Base-by-base conservation (phyloP, 352 stramenopile genomes). In the Phytophthora crassamura region DNA sequence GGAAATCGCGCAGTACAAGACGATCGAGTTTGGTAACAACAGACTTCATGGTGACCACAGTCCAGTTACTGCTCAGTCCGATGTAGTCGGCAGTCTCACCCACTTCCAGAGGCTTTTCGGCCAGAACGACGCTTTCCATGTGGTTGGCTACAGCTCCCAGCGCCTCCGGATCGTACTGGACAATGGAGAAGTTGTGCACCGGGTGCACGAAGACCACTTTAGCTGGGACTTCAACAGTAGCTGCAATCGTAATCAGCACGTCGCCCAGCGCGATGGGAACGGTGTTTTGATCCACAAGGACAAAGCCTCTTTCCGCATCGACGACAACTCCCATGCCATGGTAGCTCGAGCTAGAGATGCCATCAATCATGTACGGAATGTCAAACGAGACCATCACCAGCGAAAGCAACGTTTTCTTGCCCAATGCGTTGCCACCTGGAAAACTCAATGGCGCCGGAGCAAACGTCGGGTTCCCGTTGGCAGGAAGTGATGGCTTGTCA, bases 211-310 rank as follows among this genome's bases (percentile, higher is more conserved):
- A 97, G 12, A 97, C 78, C 1, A 97, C 84, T 58, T 89, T 92
- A 5, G 82, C 91, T 0, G 87, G 82, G 14, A 97, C 76, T 68
- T 98, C 91, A 30, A 97, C 82, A 0, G 82, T 94, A 36, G 89
- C 92, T 12, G 88, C 90, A 45, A 98, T 88, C 2, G 91, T 96
- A 46, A 98, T 83, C 18, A 92, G 65, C 47, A 95, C 84, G 45
- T 97, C 90, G 18, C 89, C 89, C 7, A 97, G 68, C 0, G 89
- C 84, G 38, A 93, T 95, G 5, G 90, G 89, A 18, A 97, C 91
- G 0, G 93, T 98, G 65, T 96, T 98, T 50, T 96, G 88, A 65
- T 98, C 93, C 43, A 97, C 90, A 28, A 97, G 74, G n/a, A 98
- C 88, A 51, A 98, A 89, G 0, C 93, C 93, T 43, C 79, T 66